Percentiles rank a stretch among this genome's conserved stretches.
Evolutionary conservation across 2,329 filamentous ascomycete genomes (phyloP).

Genomic region (Colletotrichum ledebouriae): DNA sequence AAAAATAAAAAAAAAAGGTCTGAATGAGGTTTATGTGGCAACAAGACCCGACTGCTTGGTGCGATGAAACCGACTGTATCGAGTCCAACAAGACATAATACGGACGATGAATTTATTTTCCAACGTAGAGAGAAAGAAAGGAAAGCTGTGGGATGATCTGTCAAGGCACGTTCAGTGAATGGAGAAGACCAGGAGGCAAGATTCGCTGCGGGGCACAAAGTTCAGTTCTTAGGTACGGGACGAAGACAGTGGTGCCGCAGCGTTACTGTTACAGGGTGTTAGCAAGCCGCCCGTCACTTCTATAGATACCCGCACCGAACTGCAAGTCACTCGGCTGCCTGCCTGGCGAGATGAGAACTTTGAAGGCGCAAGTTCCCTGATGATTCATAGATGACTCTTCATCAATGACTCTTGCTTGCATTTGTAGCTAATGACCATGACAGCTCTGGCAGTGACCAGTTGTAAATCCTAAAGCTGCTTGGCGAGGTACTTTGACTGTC

Average conservation of each 20-base stretch:
- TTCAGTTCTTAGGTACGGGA: neutral
- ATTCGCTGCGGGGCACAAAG: conserved; percentile 38
- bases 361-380: no score
- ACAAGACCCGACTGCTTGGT: conserved; percentile 25
- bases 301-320: no score
- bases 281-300: no score
- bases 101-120: conserved; percentile 14
- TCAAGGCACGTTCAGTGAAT: conserved; percentile 3
- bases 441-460: no score
- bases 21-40: conserved; percentile 23
- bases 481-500: neutral
- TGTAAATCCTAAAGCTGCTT: neutral
- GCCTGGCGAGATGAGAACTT: no score
- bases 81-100: conserved; percentile 37
- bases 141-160: neutral
- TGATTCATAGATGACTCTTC: no score
- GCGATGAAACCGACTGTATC: conserved; percentile 6
- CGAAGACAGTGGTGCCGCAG: conserved; percentile 13
- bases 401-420: no score
- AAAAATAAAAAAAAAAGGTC: neutral
- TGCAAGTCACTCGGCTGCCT: no score
- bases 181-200: conserved; percentile 4
- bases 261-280: no score
- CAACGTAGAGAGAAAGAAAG: neutral
- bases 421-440: no score